phyloP scores from a whole-genome alignment of 2,329 filamentous ascomycete species.

The Dothistroma septosporum region DNA sequence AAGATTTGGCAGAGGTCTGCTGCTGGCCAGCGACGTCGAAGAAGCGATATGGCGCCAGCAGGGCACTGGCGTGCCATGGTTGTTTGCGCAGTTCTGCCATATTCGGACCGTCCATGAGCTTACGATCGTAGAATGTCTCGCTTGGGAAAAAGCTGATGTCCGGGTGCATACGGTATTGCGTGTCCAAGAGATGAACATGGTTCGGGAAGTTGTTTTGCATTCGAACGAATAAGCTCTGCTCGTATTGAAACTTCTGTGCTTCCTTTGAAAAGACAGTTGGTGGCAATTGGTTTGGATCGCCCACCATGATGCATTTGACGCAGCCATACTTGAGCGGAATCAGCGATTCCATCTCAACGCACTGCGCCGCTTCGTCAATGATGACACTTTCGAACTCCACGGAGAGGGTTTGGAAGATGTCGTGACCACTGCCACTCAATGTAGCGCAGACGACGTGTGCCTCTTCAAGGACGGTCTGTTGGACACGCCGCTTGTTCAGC shows the following conservation, averaged over 20 bases:
- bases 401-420: conserved; percentile 91
- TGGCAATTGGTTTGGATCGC: conserved; percentile 94
- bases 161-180: conserved; percentile 98
- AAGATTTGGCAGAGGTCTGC: conserved; percentile 71
- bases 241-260: conserved; percentile 87
- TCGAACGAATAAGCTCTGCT: conserved; percentile 95
- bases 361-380: conserved; percentile 97
- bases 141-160: conserved; percentile 92
- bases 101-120: conserved; percentile 70
- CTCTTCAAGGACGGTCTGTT: conserved; percentile 85
- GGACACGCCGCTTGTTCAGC: conserved; percentile 74
- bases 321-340: conserved; percentile 98
- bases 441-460: conserved; percentile 94
- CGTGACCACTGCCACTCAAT: conserved; percentile 90
- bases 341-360: conserved; percentile 90
- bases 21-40: conserved; percentile 93
- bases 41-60: conserved; percentile 92
- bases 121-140: conserved; percentile 84
- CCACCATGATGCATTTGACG: conserved; percentile 92
- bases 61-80: conserved; percentile 77
- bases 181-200: conserved; percentile 90
- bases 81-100: conserved; percentile 65
- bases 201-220: conserved; percentile 92
- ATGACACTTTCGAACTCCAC: conserved; percentile 98
- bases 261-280: conserved; percentile 94